Evolutionary conservation across 1,284 basidiomycete genomes (phyloP).

Genomic region (Tetrapyrgos nigripes): DNA sequence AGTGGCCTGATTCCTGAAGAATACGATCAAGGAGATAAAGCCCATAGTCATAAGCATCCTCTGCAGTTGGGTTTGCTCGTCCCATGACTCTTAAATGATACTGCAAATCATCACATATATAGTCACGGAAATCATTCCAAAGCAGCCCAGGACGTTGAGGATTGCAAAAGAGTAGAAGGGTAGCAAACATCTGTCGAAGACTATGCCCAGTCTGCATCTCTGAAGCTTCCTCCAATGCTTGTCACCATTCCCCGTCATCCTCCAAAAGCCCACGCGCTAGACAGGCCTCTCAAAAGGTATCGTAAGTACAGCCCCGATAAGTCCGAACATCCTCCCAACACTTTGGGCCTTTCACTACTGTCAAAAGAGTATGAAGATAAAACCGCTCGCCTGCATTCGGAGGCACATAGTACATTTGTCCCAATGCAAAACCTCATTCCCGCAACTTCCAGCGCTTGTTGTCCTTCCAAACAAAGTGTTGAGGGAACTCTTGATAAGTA

Average conservation of each 20-base stretch:
- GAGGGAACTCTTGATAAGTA: conserved; percentile 50
- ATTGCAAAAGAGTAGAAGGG: conserved; percentile 40
- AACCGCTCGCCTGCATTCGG: conserved; percentile 41
- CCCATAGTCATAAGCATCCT: too few relatives aligned
- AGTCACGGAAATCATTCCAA: conserved; percentile 40
- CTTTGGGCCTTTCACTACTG: conserved; percentile 39
- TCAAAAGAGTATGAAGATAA: conserved; percentile 44
- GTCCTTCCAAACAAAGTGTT: conserved; percentile 24
- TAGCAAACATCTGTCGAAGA: too few relatives aligned
- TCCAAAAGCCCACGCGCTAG: conserved; percentile 47
- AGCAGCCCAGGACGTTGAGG: conserved; percentile 38
- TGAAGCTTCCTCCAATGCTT: conserved; percentile 47
- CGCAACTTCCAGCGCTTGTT: conserved; percentile 33
- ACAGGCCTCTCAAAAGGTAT: conserved; percentile 44
- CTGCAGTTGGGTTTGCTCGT: conserved; percentile 22
- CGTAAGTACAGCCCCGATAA: conserved; percentile 26
- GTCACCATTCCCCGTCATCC: conserved; percentile 50
- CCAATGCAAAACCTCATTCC: conserved; percentile 33
- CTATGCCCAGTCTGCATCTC: conserved; percentile 46
- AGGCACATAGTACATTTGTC: conserved; percentile 42
- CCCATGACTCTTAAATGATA: conserved; percentile 21
- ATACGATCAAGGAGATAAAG: conserved; percentile 34
- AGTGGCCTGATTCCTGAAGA: conserved; percentile 26
- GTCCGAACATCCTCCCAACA: conserved; percentile 42
- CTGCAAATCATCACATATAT: conserved; percentile 49